Base-by-base conservation (phyloP, 495 filamentous ascomycete species). In the Penicillium atrosanguineum region DNA sequence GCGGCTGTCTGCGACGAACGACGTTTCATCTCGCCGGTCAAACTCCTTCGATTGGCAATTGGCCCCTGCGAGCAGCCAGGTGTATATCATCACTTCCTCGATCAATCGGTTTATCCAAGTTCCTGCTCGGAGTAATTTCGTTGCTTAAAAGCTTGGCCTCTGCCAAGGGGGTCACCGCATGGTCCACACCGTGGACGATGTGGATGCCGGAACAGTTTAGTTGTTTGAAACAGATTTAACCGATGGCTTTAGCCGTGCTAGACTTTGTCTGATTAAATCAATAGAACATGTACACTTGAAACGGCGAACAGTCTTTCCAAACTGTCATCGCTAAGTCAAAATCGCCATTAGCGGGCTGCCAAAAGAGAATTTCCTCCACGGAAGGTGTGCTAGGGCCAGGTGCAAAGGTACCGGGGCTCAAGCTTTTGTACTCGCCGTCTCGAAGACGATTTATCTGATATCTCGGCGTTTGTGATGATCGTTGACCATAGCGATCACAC, bases 1-100 rank as follows among this genome's bases (percentile, higher is more conserved):
- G 65, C 63, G 65, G 65, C 57, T 64, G 50, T 59, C 57, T 70
- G 65, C 43, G 69, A 74, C 71, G 57, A 20, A 46, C 52, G 26
- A 43, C 42, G 71, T 74, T 74, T 72, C 71, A 72, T 53, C 47
- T 19, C 44, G 28, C 19, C 45, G 36, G 45, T 38, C 39, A 26
- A 34, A 21, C 16, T 47, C 29, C 57, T 56, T 51, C 46, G 40
- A 51, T 44, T 52, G 46, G 50, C 51, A 44, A 34, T 19, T 55
- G 50, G 51, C 47, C 44, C 54, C 50, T 55, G 39, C 45, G 6
- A 16, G 18, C 25, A 40, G 36, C 21, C 28, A 34, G 46, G 25
- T 41, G 48, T 55, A 34, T 43, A 44, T 59, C 28, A 49, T 51
- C 43, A 48, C 38, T 53, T 12, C 48, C 46, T 43, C 61, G 56